Percentiles rank a stretch among this genome's conserved stretches.
phyloP scores from a whole-genome alignment of 306 rosid species.

The Dalbergia cochinchinensis region DNA sequence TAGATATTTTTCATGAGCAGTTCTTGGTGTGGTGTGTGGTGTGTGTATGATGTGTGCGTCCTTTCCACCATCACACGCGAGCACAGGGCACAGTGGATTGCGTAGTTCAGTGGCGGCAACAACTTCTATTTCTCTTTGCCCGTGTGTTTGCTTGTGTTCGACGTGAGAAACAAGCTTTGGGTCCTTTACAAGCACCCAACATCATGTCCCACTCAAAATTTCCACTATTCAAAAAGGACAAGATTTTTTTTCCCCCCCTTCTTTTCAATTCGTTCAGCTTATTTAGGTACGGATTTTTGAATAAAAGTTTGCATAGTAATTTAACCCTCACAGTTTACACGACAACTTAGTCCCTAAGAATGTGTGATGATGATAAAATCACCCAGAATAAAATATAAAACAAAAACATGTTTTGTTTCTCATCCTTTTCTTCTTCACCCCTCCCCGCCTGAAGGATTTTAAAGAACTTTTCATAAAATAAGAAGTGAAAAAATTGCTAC shows the following conservation, averaged over 20 bases:
- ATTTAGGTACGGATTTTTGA: no score
- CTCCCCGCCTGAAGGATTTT: no score
- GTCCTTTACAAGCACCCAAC: conserved; percentile 21
- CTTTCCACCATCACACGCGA: not conserved
- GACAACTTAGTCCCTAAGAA: no score
- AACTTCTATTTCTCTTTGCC: conserved; percentile 18
- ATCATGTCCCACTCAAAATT: conserved; percentile 11
- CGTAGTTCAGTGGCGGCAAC: conserved; percentile 24
- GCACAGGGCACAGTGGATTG: conserved; percentile 21
- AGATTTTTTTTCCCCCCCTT: not conserved
- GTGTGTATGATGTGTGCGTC: not conserved
- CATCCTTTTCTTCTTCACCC: no score
- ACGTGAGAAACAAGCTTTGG: conserved; percentile 8
- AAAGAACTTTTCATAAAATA: no score
- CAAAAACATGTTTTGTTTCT: no score
- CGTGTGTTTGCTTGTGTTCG: conserved; percentile 31
- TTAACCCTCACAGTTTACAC: no score
- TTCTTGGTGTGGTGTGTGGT: not conserved
- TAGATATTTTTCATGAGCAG: not conserved
- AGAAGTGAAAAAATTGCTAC: no score
- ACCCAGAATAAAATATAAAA: no score
- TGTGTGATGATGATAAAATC: no score
- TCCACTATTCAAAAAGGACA: not conserved
- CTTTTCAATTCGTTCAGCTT: not conserved
- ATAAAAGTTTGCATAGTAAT: no score